Percentiles rank a stretch among this genome's conserved stretches.
Evolutionary conservation across 2,329 filamentous ascomycete genomes (phyloP).

Genomic region (Westerdykella ornata): DNA sequence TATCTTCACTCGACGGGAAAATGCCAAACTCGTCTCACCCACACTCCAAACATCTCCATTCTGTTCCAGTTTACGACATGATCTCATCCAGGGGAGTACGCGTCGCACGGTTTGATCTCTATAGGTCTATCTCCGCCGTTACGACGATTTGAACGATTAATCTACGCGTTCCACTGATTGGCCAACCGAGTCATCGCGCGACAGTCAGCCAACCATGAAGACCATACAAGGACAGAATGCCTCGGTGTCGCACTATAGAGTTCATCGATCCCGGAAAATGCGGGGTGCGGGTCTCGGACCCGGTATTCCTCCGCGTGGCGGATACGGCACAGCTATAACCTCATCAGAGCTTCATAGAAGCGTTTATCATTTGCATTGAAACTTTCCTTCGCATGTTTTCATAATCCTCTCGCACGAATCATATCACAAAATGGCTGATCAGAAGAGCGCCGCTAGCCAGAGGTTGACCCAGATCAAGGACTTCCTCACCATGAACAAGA

Average conservation of each 20-base stretch:
- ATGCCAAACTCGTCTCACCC: no score
- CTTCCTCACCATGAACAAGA: slow-evolving; percentile 42
- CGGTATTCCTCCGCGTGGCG: not conserved
- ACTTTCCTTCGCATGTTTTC: not conserved
- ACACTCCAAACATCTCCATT: no score
- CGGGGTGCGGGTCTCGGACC: slow-evolving; percentile 7
- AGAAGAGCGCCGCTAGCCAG: slow-evolving; percentile 27
- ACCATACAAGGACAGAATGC: slow-evolving; percentile 3
- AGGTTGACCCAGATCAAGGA: slow-evolving; percentile 42
- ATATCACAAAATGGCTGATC: slow-evolving; percentile 26
- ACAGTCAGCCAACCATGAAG: slow-evolving; percentile 10
- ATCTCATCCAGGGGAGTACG: no score
- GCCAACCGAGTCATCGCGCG: slow-evolving; percentile 10
- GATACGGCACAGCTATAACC: not conserved
- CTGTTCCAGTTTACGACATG: no score
- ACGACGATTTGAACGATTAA: no score
- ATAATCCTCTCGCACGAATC: not conserved
- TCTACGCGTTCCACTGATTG: slow-evolving; percentile 1
- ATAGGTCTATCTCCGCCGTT: no score
- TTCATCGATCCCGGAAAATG: not conserved
- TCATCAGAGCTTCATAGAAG: not conserved
- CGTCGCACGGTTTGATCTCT: no score
- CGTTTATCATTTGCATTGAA: not conserved
- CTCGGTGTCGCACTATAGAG: slow-evolving; percentile 8
- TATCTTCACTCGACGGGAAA: no score